Evolutionary conservation across 2,329 filamentous ascomycete genomes (phyloP), one percentile per base, ranked within the genome.

Genomic region (Diaporthe australafricana): DNA sequence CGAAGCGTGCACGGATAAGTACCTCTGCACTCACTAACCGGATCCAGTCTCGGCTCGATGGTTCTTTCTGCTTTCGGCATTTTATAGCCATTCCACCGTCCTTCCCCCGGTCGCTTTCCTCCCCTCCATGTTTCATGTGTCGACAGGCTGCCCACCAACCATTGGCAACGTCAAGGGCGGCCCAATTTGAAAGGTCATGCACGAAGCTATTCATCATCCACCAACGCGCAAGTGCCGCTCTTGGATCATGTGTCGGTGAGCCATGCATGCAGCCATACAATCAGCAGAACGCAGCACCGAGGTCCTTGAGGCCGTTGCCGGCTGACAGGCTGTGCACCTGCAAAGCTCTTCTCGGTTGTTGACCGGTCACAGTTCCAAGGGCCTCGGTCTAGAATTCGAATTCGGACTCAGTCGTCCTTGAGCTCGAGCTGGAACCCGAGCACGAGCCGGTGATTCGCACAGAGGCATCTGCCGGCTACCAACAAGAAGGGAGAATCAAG

Each of bases 71-170:
- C 60, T 50, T 65, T 65, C 45, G 60, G 60, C n/a, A n/a, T n/a
- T n/a, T n/a, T n/a, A n/a, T n/a, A n/a, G n/a, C n/a, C n/a, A n/a
- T n/a, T n/a, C 45, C 45, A 38, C 38, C 45, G 42, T 52, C 66
- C 57, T n/a, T n/a, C 47, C 42, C 52, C 40, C 52, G 27, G 4
- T 40, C 14, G n/a, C 16, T n/a, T 20, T 47, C 32, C 32, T 25
- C 53, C 38, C 53, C 53, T 35, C 42, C 42, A 47, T 69, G 66
- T 69, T 69, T 69, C 66, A 69, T 57, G 53, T 69, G 42, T 50
- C 53, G 55, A 69, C 42, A 50, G 22, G 11, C 14, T 69, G 32
- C 22, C 22, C 53, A 25, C 66, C 66, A 69, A 69, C 66, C 66
- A 69, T 60, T 68, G 65, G 42, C 45, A 65, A 22, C 45, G 4